These are phyloP conservation scores for grape (Vitis vinifera) DNA, from an alignment of 164 flowering plant genomes.

Conservation along the genomic window ASM3070453v1 NC_081805.1:8002501-8003000, in stretches of 20 bases:
- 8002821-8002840: slow-evolving; percentile 44
- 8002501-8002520: too few species aligned
- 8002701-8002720: slow-evolving; percentile 59
- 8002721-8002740: slow-evolving; percentile 62
- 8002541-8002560: too few species aligned
- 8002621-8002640: too few species aligned
- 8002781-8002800: neutral
- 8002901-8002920: slow-evolving; percentile 52
- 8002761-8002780: neutral
- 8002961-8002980: neutral
- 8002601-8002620: too few species aligned
- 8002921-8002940: neutral
- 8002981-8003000: slow-evolving; percentile 36
- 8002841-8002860: slow-evolving; percentile 66
- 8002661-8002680: slow-evolving; percentile 1
- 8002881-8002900: slow-evolving; percentile 56
- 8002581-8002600: neutral
- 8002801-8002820: slow-evolving; percentile 31
- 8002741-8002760: neutral
- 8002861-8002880: slow-evolving; percentile 42
- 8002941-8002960: neutral
- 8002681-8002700: slow-evolving; percentile 52
- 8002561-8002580: neutral
- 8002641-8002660: too few species aligned
- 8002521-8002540: too few species aligned